Conservation (phyloP, 1,284 basidiomycete genomes). For the Pseudozyma flocculosa region DNA sequence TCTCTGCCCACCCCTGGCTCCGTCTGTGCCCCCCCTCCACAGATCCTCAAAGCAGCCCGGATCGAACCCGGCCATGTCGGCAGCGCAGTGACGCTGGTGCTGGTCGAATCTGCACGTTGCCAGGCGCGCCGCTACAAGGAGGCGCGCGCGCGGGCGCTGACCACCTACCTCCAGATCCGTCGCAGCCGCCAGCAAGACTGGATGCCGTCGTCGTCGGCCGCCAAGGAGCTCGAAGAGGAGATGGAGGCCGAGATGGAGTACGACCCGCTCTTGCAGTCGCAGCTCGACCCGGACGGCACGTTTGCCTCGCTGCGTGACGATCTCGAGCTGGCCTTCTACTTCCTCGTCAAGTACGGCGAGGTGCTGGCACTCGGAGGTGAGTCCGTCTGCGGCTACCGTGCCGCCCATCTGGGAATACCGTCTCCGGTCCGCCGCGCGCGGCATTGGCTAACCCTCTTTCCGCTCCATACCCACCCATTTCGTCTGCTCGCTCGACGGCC, state of each 20-base stretch:
- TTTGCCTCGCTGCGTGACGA: slow-evolving; percentile 21
- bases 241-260: slow-evolving; percentile 23
- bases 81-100: slow-evolving; percentile 30
- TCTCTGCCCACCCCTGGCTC: not conserved
- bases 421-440: too few relatives aligned
- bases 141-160: slow-evolving; percentile 1
- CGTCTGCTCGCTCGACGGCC: too few relatives aligned
- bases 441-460: too few relatives aligned
- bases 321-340: slow-evolving; percentile 36
- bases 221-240: slow-evolving; percentile 26
- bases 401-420: too few relatives aligned
- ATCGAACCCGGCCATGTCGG: slow-evolving; percentile 27
- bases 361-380: slow-evolving; percentile 22
- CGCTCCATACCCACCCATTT: too few relatives aligned
- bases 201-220: too few relatives aligned
- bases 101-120: slow-evolving; percentile 24
- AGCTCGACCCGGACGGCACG: slow-evolving; percentile 28
- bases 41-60: slow-evolving; percentile 5
- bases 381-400: too few relatives aligned
- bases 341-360: slow-evolving; percentile 39
- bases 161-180: not conserved
- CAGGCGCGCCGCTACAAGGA: slow-evolving; percentile 30
- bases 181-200: not conserved
- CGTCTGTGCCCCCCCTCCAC: not conserved
- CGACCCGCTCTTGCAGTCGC: slow-evolving; percentile 14